Percentiles rank a stretch among this genome's conserved stretches.
Conservation (phyloP, 2,329 filamentous ascomycete genomes). For the Xylariaceae sp. region DNA sequence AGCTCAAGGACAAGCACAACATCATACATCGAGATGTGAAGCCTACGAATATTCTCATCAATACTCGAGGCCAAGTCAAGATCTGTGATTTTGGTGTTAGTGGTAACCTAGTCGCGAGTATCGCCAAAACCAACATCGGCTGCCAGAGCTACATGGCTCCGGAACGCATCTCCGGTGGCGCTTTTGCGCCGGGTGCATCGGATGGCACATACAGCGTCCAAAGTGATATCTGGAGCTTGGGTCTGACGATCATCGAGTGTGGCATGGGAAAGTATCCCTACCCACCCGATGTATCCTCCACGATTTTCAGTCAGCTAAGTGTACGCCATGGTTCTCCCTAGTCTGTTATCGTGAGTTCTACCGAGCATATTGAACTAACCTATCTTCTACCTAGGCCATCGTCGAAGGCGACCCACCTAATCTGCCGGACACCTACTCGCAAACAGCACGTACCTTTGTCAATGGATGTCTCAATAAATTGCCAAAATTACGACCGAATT, state of each 20-base stretch:
- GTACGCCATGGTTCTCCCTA: slow-evolving; percentile 54
- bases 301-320: slow-evolving; percentile 94
- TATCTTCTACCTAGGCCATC: slow-evolving; percentile 63
- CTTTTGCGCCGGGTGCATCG: slow-evolving; percentile 64
- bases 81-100: slow-evolving; percentile 98
- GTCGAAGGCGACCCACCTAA: slow-evolving; percentile 94
- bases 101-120: slow-evolving; percentile 93
- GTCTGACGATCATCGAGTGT: slow-evolving; percentile 91
- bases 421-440: slow-evolving; percentile 76
- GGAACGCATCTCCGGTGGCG: slow-evolving; percentile 85
- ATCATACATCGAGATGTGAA: slow-evolving; percentile 99
- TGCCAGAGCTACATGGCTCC: slow-evolving; percentile 99
- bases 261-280: slow-evolving; percentile 93
- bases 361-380: slow-evolving; percentile 18
- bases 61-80: slow-evolving; percentile 86
- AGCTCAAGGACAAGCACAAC: slow-evolving; percentile 94
- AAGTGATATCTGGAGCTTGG: slow-evolving; percentile 96
- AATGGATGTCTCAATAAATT: slow-evolving; percentile 86
- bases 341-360: neutral
- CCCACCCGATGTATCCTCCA: slow-evolving; percentile 93
- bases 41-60: slow-evolving; percentile 95
- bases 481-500: slow-evolving; percentile 86
- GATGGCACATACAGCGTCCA: slow-evolving; percentile 95
- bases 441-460: slow-evolving; percentile 80
- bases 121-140: slow-evolving; percentile 97